A percentile compares a stretch with the other conserved stretches of the same genome.
Conservation (phyloP, 306 rosid genomes). For the Vachellia pachyceras region DNA sequence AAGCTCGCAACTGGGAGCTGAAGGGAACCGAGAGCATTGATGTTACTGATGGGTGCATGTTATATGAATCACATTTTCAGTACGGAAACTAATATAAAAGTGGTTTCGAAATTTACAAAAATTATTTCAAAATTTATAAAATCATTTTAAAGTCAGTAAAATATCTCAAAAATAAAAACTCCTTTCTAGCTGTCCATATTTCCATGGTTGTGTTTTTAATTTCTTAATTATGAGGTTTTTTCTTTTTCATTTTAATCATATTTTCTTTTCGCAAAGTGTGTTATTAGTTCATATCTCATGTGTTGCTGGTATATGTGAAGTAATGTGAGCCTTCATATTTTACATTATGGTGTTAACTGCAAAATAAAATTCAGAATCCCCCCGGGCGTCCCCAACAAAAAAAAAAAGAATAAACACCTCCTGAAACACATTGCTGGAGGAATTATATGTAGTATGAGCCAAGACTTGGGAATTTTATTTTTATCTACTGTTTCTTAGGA, state of each 20-base stretch:
- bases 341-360: not conserved
- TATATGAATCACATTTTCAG: too few species aligned
- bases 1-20: slow-evolving; percentile 96
- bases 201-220: slow-evolving; percentile 11
- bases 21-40: slow-evolving; percentile 93
- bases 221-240: not conserved
- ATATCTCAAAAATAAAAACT: too few species aligned
- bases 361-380: not conserved
- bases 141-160: too few species aligned
- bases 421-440: not conserved
- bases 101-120: too few species aligned
- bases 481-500: not conserved
- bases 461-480: not conserved
- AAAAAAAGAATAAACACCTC: too few species aligned
- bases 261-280: slow-evolving; percentile 10
- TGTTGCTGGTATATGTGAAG: not conserved
- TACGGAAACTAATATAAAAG: too few species aligned
- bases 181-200: slow-evolving; percentile 28
- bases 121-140: too few species aligned
- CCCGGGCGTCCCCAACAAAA: not conserved
- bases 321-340: not conserved
- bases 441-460: slow-evolving; percentile 2
- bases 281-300: not conserved
- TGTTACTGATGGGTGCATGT: slow-evolving; percentile 98
- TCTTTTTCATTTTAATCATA: not conserved